These are phyloP conservation scores for Murraya koenigii DNA, from an alignment of 345 rosid genomes.

Conservation along the genomic window DNA sequence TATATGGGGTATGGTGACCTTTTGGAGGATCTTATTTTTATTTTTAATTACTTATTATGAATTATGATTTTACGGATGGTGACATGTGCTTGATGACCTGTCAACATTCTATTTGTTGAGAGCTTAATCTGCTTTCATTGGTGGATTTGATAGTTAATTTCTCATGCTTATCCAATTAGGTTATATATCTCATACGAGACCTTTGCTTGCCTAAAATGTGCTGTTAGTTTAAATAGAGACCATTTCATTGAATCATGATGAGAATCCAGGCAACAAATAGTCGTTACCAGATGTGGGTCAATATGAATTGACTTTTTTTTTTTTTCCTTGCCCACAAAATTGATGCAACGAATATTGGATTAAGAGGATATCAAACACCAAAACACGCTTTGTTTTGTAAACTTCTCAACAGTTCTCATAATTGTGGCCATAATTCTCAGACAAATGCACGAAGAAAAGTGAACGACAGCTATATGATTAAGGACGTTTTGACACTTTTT, in stretches of 20 bases:
- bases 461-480: constrained; percentile 28
- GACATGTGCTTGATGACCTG: background rate
- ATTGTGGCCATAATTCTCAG: background rate
- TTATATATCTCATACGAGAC: too few relatives aligned
- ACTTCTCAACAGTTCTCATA: background rate
- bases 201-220: too few relatives aligned
- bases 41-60: background rate
- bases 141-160: background rate
- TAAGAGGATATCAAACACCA: background rate
- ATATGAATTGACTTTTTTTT: too few relatives aligned
- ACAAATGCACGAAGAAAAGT: background rate
- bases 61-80: too few relatives aligned
- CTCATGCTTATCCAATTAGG: background rate
- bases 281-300: too few relatives aligned
- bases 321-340: too few relatives aligned
- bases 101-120: background rate
- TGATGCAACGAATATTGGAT: too few relatives aligned
- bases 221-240: too few relatives aligned
- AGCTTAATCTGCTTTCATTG: background rate
- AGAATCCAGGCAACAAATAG: too few relatives aligned
- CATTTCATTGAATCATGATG: too few relatives aligned
- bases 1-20: background rate
- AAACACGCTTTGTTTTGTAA: background rate
- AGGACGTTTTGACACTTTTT: constrained; percentile 46
- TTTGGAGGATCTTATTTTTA: background rate